Evolutionary conservation across 768 basidiomycete species (phyloP).

Genomic region (Clitopilus passeckerianus): DNA sequence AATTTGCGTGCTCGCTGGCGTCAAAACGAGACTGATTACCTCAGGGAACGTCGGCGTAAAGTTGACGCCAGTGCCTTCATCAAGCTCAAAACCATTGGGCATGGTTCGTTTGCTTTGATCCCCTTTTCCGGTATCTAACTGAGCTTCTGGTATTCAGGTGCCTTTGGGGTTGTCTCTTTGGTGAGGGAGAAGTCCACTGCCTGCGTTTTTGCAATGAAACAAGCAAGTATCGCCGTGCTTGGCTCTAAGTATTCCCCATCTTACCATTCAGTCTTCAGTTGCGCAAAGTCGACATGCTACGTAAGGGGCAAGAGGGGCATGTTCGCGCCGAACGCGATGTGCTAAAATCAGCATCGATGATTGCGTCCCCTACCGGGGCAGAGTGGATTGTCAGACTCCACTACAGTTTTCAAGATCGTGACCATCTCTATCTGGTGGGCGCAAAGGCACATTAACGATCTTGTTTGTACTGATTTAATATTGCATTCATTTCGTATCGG

Average conservation of each 20-base stretch:
- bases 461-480: slow-evolving; percentile 33
- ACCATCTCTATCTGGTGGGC: slow-evolving; percentile 89
- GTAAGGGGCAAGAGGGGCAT: slow-evolving; percentile 96
- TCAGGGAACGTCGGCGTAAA: slow-evolving; percentile 78
- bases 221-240: slow-evolving; percentile 43
- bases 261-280: slow-evolving; percentile 39
- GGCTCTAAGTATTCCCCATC: slow-evolving; percentile 12
- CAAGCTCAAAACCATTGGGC: slow-evolving; percentile 91
- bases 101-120: slow-evolving; percentile 47
- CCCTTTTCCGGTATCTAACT: slow-evolving; percentile 11
- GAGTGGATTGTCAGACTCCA: slow-evolving; percentile 94
- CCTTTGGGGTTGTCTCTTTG: slow-evolving; percentile 94
- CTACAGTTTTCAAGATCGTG: slow-evolving; percentile 94
- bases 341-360: slow-evolving; percentile 83
- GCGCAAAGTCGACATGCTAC: slow-evolving; percentile 88
- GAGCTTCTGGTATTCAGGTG: slow-evolving; percentile 43
- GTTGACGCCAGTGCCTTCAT: slow-evolving; percentile 83
- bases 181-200: slow-evolving; percentile 80
- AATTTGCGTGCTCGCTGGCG: slow-evolving; percentile 70
- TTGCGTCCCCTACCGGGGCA: slow-evolving; percentile 66
- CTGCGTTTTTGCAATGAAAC: slow-evolving; percentile 92
- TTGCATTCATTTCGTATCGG: slow-evolving; percentile 43
- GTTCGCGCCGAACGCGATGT: slow-evolving; percentile 94
- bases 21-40: slow-evolving; percentile 85
- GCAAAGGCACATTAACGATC: slow-evolving; percentile 21